A percentile compares a stretch with the other conserved stretches of the same genome.
phyloP scores from a whole-genome alignment of 805 yeast genomes.

The Lipomyces kockii region DNA sequence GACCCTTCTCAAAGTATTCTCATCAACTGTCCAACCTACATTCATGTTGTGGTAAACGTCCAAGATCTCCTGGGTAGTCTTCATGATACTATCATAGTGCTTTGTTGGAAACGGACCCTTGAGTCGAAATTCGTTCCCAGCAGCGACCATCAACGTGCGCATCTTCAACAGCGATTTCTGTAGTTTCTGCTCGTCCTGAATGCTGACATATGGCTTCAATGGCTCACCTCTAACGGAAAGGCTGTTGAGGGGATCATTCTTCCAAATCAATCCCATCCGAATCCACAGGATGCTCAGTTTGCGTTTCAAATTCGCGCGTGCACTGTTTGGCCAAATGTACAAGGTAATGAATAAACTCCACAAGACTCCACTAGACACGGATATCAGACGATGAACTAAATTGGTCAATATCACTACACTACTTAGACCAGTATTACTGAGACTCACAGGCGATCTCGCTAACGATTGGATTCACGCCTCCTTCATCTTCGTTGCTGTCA shows the following conservation, averaged over 20 bases:
- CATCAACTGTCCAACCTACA: conserved; percentile 42
- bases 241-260: conserved; percentile 64
- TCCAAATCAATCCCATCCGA: conserved; percentile 80
- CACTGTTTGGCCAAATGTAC: conserved; percentile 64
- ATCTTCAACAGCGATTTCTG: conserved; percentile 36
- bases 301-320: conserved; percentile 66
- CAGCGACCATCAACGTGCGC: conserved; percentile 34
- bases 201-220: conserved; percentile 17
- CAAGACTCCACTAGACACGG: conserved; percentile 71
- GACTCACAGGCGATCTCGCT: conserved; percentile 62
- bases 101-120: conserved; percentile 71
- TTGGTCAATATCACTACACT: neutral
- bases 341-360: conserved; percentile 78
- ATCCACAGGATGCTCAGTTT: conserved; percentile 76
- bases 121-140: conserved; percentile 64
- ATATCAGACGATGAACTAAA: conserved; percentile 65
- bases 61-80: conserved; percentile 64
- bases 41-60: conserved; percentile 78
- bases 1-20: neutral
- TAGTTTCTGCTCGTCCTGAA: conserved; percentile 26
- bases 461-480: conserved; percentile 70
- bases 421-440: no score
- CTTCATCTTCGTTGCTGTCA: conserved; percentile 60
- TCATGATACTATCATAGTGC: conserved; percentile 57
- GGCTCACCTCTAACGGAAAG: conserved; percentile 7